Evolutionary conservation across 1,139 yeast genomes (phyloP), one percentile per base, ranked within the genome.

Genomic region (Geotrichum fermentans): DNA sequence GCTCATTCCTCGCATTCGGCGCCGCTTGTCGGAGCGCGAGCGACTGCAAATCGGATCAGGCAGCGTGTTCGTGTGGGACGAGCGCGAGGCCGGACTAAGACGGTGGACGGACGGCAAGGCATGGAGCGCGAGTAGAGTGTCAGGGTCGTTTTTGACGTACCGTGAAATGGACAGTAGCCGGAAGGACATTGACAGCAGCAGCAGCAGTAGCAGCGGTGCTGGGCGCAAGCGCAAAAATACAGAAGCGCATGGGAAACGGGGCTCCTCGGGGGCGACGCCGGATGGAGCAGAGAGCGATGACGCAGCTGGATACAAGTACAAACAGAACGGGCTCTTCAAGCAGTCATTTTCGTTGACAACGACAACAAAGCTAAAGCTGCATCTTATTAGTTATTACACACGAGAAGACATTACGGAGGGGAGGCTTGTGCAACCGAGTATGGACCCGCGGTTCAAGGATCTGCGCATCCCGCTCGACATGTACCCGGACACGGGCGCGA

Each of bases 71-170:
- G 77, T 81, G 2, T 83, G 89, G 89, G 82, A 79, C 60, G 89
- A 83, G 63, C 71, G 75, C 20, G 81, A 78, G 56, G 79, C 87
- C 45, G 84, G 82, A 16, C 82, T 83, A 80, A 75, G 80, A 55
- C 67, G 89, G 37, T 83, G 90, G 90, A 83, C 90, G 1, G 90
- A 83, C 59, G 87, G 89, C 33, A 68, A 68, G 45, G 71, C 76
- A 36, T 83, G 89, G 89, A 74, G 81, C 51, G 86, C 89, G 2
- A 78, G 85, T 0, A 71, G 87, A 55, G 88, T 83, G 2, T 73
- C 77, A 17, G 86, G 87, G 1, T 73, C 78, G 1, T 83, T 83
- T 58, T 67, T 83, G 40, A 75, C 80, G 4, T 83, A 83, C 62
- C 73, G 77, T 52, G 87, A 83, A 61, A 75, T 82, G 72, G 80